Evolutionary conservation across 2,329 filamentous ascomycete species (phyloP).

Genomic region (Clarireedia sp.): DNA sequence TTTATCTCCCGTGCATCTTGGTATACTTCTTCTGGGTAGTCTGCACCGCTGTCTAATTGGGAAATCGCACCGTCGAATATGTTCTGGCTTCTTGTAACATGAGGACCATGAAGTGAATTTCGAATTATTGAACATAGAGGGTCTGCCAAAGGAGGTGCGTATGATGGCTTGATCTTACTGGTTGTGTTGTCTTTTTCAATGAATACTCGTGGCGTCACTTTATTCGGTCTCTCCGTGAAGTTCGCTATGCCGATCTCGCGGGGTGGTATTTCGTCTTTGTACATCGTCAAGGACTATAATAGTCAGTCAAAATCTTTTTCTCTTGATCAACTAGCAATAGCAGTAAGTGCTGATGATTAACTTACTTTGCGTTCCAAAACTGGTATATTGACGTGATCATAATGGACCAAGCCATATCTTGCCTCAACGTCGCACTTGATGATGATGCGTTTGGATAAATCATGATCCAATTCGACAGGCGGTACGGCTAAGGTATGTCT

Average conservation of each 20-base stretch:
- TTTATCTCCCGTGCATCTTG: background rate
- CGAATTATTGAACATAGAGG: background rate
- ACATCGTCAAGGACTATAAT: background rate
- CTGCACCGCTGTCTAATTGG: background rate
- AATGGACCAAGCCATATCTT: background rate
- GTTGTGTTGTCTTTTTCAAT: background rate
- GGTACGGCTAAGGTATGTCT: fast-evolving
- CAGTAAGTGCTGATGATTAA: background rate
- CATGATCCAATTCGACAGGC: background rate
- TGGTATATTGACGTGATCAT: background rate
- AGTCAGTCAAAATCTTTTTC: background rate
- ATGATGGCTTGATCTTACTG: background rate
- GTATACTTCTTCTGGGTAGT: background rate
- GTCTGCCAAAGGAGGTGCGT: background rate
- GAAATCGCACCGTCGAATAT: background rate
- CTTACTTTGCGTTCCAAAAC: background rate
- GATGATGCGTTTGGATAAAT: fast-evolving
- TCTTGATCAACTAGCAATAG: background rate
- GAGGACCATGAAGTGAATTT: background rate
- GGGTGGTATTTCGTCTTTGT: background rate
- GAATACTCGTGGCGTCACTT: background rate
- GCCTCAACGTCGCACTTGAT: background rate
- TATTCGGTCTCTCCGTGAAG: background rate
- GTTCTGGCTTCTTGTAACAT: no score
- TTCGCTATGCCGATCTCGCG: background rate